Evolutionary conservation across 2,329 filamentous ascomycete genomes (phyloP).

Genomic region (Colletotrichum cuscutae): DNA sequence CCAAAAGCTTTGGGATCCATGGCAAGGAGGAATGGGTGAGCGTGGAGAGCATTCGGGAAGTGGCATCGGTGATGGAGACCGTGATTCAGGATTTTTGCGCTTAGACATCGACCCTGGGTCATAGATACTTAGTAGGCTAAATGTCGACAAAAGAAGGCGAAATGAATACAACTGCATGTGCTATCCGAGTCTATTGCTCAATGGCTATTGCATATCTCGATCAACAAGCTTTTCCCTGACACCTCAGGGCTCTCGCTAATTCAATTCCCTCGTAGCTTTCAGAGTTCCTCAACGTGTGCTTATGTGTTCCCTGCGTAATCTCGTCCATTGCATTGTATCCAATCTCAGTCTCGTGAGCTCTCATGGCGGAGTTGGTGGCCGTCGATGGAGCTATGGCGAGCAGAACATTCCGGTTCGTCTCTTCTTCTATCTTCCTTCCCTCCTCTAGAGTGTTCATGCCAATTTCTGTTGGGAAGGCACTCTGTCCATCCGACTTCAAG

Average conservation of each 20-base stretch:
- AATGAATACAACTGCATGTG: background rate
- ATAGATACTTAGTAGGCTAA: background rate
- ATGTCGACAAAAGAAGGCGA: background rate
- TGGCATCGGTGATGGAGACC: conserved; percentile 41
- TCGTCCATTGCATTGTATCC: conserved; percentile 5
- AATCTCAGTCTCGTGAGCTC: background rate
- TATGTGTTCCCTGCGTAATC: background rate
- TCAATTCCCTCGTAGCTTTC: background rate
- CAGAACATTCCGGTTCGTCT: background rate
- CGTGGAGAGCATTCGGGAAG: conserved; percentile 51
- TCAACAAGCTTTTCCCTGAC: too few relatives aligned
- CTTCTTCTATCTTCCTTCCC: background rate
- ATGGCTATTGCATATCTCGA: background rate
- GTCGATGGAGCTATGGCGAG: background rate
- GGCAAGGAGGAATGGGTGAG: conserved; percentile 61
- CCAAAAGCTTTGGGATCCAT: conserved; percentile 59
- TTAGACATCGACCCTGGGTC: background rate
- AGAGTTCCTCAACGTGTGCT: background rate
- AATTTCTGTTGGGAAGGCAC: background rate
- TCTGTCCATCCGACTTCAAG: background rate
- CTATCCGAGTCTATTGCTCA: background rate
- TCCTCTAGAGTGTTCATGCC: background rate
- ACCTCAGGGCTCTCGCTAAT: background rate
- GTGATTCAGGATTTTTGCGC: conserved; percentile 45
- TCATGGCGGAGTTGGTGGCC: background rate